Evolutionary conservation across 2,329 filamentous ascomycete genomes (phyloP), one percentile per base, ranked within the genome.

Genomic region (Laburnicola sp.): DNA sequence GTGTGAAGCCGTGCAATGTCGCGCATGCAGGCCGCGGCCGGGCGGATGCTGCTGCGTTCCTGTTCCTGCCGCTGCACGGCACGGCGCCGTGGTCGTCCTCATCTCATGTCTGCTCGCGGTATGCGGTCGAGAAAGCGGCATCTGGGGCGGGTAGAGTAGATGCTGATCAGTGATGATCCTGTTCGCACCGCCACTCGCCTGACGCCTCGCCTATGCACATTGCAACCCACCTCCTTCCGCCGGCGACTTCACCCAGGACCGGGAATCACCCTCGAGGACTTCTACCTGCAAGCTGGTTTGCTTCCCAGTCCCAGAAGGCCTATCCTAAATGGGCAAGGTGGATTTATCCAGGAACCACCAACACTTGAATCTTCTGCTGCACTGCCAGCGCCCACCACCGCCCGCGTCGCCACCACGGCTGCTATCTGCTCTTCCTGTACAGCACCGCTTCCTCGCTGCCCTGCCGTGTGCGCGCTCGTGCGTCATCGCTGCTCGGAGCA

Each of bases 391-490:
- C 57, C 44, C 52, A 51, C 38, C 50, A 46, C 47, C 58, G 53
- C 57, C 46, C 54, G 8, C 63, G 54, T 52, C 63, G 56, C 59
- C 59, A 53, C 54, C 43, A 38, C 25, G 32, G 28, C 28, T 45
- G 43, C 30, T 45, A 31, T 45, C 21, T 22, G 10, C 32, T 28
- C 43, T 21, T 38, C 7, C 43, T 30, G 9, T 37, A 34, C 34
- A 30, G 36, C 45, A 25, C 53, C 3, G 35, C 36, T 22, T 9
- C n/a, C 30, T 8, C 8, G 16, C 9, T 25, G 42, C 45, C 49
- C 58, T 63, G 63, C 63, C 36, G 62, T 60, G 62, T 60, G 49
- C 53, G 45, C 53, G 53, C 55, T 64, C 52, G 64, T 71, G 63
- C 68, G 64, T 64, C 66, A 66, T 65, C 48, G 40, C 51, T 56